phyloP scores from a whole-genome alignment of 2,329 filamentous ascomycete genomes.

The Claviceps lovelessii region DNA sequence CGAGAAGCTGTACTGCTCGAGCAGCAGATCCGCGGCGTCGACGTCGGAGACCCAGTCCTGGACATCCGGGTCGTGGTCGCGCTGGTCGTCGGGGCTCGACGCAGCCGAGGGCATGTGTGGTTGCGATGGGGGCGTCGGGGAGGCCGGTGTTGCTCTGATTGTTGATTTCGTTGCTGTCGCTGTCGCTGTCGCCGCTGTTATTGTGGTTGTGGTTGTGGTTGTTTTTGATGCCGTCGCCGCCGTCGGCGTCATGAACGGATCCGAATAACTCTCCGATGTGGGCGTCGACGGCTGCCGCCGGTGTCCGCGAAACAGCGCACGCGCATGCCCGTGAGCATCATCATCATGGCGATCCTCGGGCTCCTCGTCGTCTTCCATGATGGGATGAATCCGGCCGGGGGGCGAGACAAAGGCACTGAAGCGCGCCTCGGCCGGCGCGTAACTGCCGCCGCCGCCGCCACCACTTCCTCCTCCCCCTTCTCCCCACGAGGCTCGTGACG shows the following conservation, averaged over 20 bases:
- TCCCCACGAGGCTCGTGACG: background rate
- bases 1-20: constrained; percentile 28
- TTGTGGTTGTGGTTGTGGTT: constrained; percentile 12
- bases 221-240: constrained; percentile 5
- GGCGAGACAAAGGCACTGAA: constrained; percentile 15
- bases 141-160: too few species aligned
- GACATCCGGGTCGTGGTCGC: constrained; percentile 34
- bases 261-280: constrained; percentile 24
- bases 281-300: constrained; percentile 13
- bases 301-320: background rate
- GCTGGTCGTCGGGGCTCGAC: constrained; percentile 26
- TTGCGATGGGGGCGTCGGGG: too few species aligned
- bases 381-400: constrained; percentile 38
- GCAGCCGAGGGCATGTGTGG: constrained; percentile 15
- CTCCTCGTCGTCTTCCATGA: constrained; percentile 45
- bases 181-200: background rate
- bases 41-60: constrained; percentile 44
- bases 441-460: constrained; percentile 18
- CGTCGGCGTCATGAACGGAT: constrained; percentile 37
- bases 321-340: background rate
- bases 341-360: constrained; percentile 11
- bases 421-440: constrained; percentile 17
- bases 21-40: constrained; percentile 38
- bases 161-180: too few species aligned
- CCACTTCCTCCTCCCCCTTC: background rate